Evolutionary conservation across 1,139 yeast genomes (phyloP).

Genomic region (Suhomyces bribrorum): DNA sequence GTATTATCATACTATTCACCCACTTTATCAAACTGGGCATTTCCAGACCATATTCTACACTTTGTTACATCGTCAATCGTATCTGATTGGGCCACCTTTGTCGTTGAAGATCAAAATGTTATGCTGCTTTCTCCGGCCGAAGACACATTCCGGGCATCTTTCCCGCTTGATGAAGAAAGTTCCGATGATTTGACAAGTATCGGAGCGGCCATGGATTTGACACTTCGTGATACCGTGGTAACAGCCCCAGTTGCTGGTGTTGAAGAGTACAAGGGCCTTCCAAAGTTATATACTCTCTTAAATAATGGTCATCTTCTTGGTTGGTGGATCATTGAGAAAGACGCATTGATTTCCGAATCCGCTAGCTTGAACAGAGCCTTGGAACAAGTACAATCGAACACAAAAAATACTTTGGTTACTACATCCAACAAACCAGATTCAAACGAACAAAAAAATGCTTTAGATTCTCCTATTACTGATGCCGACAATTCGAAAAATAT

Average conservation of each 20-base stretch:
- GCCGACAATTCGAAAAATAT: not conserved
- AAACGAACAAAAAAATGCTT: not conserved
- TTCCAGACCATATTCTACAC: slow-evolving; percentile 23
- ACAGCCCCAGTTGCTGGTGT: slow-evolving; percentile 58
- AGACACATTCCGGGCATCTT: slow-evolving; percentile 68
- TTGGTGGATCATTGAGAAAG: slow-evolving; percentile 65
- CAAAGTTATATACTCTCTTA: slow-evolving; percentile 62
- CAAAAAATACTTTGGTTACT: not conserved
- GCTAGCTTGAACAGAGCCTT: slow-evolving; percentile 25
- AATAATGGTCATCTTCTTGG: slow-evolving; percentile 60
- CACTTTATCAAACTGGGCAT: slow-evolving; percentile 46
- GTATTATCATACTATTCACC: slow-evolving; percentile 49
- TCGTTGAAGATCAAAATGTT: slow-evolving; percentile 23
- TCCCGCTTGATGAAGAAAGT: slow-evolving; percentile 66
- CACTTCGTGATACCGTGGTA: slow-evolving; percentile 40
- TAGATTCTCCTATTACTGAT: not conserved
- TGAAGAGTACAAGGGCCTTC: slow-evolving; percentile 55
- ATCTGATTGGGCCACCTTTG: slow-evolving; percentile 48
- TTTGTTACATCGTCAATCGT: slow-evolving; percentile 63
- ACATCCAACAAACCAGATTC: not conserved
- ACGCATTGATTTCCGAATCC: slow-evolving; percentile 38
- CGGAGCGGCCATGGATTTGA: slow-evolving; percentile 65
- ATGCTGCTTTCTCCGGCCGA: slow-evolving; percentile 47
- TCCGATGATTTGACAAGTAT: slow-evolving; percentile 70
- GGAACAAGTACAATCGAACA: not conserved